These are phyloP conservation scores for Lablab purpureus DNA, from an alignment of 306 rosid genomes.

Conservation along the genomic window DNA sequence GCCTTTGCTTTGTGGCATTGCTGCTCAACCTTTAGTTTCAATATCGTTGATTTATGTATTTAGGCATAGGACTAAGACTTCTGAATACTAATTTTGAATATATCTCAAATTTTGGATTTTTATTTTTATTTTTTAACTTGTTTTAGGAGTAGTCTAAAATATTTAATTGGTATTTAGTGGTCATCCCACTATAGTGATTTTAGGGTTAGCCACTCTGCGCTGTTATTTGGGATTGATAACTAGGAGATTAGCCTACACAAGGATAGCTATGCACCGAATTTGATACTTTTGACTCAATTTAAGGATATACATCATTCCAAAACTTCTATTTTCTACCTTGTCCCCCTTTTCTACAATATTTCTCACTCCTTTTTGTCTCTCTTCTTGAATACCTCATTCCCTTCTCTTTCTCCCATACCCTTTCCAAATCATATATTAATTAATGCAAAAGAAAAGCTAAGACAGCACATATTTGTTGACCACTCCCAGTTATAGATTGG, in stretches of 20 bases:
- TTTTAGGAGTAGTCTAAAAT: background rate
- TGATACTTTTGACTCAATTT: conserved; percentile 7
- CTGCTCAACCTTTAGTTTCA: background rate
- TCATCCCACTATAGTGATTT: background rate
- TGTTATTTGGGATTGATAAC: background rate
- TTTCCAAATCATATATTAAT: conserved; percentile 10
- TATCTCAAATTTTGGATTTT: background rate
- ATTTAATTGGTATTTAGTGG: background rate
- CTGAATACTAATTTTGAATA: background rate
- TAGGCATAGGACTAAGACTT: background rate
- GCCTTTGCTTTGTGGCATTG: background rate
- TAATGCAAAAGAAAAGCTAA: conserved; percentile 29
- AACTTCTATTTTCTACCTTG: background rate
- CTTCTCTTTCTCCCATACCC: conserved; percentile 9
- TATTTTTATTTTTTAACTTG: background rate
- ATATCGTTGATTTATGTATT: background rate
- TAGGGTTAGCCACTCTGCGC: background rate
- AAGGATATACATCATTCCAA: conserved; percentile 1
- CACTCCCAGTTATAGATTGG: conserved; percentile 1
- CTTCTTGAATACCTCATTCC: background rate
- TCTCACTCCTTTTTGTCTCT: background rate
- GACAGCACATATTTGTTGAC: conserved; percentile 10
- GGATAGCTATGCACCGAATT: conserved; percentile 23
- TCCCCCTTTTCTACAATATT: background rate
- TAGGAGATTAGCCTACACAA: background rate